Conservation (phyloP, 495 filamentous ascomycete genomes). For the Aspergillus indologenus region DNA sequence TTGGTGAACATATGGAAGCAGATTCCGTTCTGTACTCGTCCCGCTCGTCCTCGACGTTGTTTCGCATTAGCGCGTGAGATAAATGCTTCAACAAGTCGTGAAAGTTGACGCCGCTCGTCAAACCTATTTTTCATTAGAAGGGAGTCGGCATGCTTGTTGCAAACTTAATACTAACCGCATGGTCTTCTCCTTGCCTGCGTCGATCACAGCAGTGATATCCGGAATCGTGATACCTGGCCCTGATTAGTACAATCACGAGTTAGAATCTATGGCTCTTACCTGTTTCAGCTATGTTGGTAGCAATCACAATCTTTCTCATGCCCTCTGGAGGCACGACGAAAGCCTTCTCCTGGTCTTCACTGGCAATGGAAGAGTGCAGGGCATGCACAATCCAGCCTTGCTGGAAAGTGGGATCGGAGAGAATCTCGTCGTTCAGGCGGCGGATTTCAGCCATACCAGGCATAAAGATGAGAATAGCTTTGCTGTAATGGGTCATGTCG, state of each 20-base stretch:
- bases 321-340: conserved; percentile 81
- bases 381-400: conserved; percentile 75
- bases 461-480: conserved; percentile 89
- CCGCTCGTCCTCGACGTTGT: conserved; percentile 87
- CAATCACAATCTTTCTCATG: conserved; percentile 83
- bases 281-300: conserved; percentile 96
- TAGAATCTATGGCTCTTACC: conserved; percentile 37
- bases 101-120: conserved; percentile 87
- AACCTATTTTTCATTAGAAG: conserved; percentile 45
- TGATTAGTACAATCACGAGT: neutral
- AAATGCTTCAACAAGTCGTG: conserved; percentile 84
- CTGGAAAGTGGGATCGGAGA: conserved; percentile 66
- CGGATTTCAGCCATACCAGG: conserved; percentile 94
- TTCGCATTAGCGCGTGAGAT: conserved; percentile 93
- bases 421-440: conserved; percentile 75
- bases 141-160: neutral
- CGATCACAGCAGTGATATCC: conserved; percentile 92
- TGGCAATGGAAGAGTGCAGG: conserved; percentile 92
- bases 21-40: conserved; percentile 90
- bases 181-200: conserved; percentile 92
- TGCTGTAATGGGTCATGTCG: conserved; percentile 67
- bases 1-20: conserved; percentile 96
- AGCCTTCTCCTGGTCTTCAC: conserved; percentile 89
- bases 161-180: conserved; percentile 55
- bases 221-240: conserved; percentile 76